Conservation (phyloP, 2,329 filamentous ascomycete species). For the Chaetomiaceae sp. region DNA sequence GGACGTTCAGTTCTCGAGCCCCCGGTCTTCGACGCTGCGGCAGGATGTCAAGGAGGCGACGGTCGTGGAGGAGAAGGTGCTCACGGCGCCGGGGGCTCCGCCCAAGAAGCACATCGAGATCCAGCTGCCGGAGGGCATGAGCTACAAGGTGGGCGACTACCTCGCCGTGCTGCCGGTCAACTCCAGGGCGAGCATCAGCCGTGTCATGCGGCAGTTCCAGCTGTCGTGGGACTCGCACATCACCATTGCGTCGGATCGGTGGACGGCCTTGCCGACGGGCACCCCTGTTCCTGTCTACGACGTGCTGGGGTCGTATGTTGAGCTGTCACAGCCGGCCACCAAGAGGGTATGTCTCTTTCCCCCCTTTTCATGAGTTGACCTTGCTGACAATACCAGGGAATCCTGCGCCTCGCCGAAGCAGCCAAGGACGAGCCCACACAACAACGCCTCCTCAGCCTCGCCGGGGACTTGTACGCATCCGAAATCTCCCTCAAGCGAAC, state of each 20-base stretch:
- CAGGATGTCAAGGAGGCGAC: constrained; percentile 60
- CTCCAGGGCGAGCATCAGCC: constrained; percentile 54
- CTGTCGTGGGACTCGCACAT: constrained; percentile 66
- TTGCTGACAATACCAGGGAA: constrained; percentile 34
- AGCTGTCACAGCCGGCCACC: constrained; percentile 68
- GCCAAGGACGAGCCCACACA: constrained; percentile 28
- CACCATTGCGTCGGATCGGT: constrained; percentile 51
- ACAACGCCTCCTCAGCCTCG: constrained; percentile 43
- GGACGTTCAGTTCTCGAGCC: constrained; percentile 48
- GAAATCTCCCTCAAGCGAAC: constrained; percentile 53
- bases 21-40: constrained; percentile 54
- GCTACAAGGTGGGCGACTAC: constrained; percentile 72
- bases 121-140: constrained; percentile 59
- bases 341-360: constrained; percentile 47
- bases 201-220: constrained; percentile 61
- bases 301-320: constrained; percentile 66
- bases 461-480: constrained; percentile 43
- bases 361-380: no score
- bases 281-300: constrained; percentile 57
- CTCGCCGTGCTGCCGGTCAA: constrained; percentile 70
- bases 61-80: constrained; percentile 48
- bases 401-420: constrained; percentile 31
- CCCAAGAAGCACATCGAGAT: constrained; percentile 63
- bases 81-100: constrained; percentile 35
- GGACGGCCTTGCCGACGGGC: constrained; percentile 51